Evolutionary conservation across 495 filamentous ascomycete genomes (phyloP), one percentile per base, ranked within the genome.

Genomic region (Penicillium subrubescens): DNA sequence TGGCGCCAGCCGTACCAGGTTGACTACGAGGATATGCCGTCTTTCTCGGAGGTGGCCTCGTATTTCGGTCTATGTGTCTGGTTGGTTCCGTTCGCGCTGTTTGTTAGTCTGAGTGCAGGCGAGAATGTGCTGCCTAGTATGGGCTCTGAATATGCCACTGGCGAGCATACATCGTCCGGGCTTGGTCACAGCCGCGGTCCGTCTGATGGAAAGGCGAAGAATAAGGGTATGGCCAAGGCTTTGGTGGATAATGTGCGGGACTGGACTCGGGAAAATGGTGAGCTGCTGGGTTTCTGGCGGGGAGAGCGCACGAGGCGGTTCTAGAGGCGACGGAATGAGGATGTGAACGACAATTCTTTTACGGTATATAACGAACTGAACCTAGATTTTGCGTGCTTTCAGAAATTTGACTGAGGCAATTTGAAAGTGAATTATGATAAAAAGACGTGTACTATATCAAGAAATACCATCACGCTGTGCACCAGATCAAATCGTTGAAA

Each of bases 51-150:
- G 76, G 93, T 99, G 44, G 93, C 94, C 0, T 94, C 92, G 1
- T 99, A 94, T 74, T 99, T 99, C 71, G 95, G 95, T 5, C 82
- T 99, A 10, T 97, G 92, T 73, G 92, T 99, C 15, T 99, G 95
- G 95, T 84, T 99, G 14, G 90, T 97, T 2, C 95, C 95, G 0
- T 99, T 99, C 76, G 88, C 94, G 29, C 84, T 99, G 39, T 99
- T 99, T 71, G 94, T 99, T 33, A 93, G 89, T 59, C 79, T 99
- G 19, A 94, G 90, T 19, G 96, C 95, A 2, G 90, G 92, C 50
- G 95, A 99, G 67, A 97, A 98, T 74, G 90, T 98, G 12, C 79
- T 99, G 62, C 95, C 95, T 3, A 94, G 88, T 52, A 97, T 96
- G 83, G 87, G 88, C 21, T 84, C 81, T 7, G 86, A 88, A 63